A percentile compares a stretch with the other conserved stretches of the same genome.
phyloP scores from a whole-genome alignment of 371 early-diverging fungal genomes.

The Actinomucor elegans region DNA sequence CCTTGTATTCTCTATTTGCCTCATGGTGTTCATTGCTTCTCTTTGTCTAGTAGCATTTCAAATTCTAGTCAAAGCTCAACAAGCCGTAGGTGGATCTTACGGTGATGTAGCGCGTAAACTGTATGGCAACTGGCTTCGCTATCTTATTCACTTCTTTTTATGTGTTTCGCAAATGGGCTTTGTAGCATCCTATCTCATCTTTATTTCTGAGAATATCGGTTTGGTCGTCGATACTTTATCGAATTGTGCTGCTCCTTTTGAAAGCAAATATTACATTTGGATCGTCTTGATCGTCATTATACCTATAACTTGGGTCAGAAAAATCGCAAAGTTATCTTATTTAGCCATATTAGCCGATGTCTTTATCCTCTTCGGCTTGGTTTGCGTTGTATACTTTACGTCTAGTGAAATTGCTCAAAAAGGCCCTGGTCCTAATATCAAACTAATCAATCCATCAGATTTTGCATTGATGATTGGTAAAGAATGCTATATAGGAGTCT shows the following conservation, averaged over 20 bases:
- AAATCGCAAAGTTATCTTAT: conserved; percentile 72
- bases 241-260: conserved; percentile 52
- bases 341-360: conserved; percentile 77
- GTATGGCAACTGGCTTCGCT: conserved; percentile 66
- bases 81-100: conserved; percentile 63
- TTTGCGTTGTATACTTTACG: conserved; percentile 68
- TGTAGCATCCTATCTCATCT: conserved; percentile 80
- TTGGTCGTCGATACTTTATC: conserved; percentile 61
- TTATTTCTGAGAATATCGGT: conserved; percentile 78
- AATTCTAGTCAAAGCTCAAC: conserved; percentile 32
- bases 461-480: conserved; percentile 76
- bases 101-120: conserved; percentile 74
- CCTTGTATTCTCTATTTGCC: conserved; percentile 30
- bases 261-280: conserved; percentile 63
- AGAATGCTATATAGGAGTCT: too few relatives aligned
- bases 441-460: conserved; percentile 42
- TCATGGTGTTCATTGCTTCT: conserved; percentile 31
- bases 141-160: conserved; percentile 65
- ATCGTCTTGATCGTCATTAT: conserved; percentile 69
- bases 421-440: conserved; percentile 53
- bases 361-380: conserved; percentile 74
- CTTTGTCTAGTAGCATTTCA: conserved; percentile 35
- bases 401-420: conserved; percentile 48
- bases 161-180: conserved; percentile 80
- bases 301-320: conserved; percentile 77